Evolutionary conservation across 1,284 basidiomycete species (phyloP).

Genomic region (Leucoagaricus sp.): DNA sequence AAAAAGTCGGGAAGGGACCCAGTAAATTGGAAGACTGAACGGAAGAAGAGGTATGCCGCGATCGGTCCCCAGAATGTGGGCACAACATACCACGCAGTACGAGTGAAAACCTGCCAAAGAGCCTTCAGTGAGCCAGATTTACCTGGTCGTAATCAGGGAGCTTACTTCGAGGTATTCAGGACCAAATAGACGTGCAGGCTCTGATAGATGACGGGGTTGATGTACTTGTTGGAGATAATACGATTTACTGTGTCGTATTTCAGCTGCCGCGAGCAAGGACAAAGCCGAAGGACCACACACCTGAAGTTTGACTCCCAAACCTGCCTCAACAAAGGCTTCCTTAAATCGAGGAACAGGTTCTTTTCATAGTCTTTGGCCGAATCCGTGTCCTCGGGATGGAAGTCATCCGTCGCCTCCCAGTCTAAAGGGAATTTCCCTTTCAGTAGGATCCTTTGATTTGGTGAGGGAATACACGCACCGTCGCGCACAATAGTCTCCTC

Average conservation of each 20-base stretch:
- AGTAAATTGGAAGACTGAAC: constrained; percentile 84
- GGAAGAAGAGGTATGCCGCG: constrained; percentile 75
- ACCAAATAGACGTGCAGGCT: constrained; percentile 89
- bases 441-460: background rate
- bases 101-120: constrained; percentile 67
- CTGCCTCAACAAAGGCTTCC: constrained; percentile 83
- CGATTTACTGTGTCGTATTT: constrained; percentile 63
- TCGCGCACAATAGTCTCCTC: constrained; percentile 80
- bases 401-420: constrained; percentile 87
- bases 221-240: constrained; percentile 98
- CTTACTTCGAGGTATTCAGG: constrained; percentile 82
- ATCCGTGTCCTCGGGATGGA: constrained; percentile 88
- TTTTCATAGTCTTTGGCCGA: constrained; percentile 78
- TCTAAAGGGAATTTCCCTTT: constrained; percentile 45
- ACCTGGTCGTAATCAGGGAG: background rate
- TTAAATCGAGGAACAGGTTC: constrained; percentile 92
- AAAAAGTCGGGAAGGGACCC: constrained; percentile 59
- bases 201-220: constrained; percentile 88
- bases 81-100: constrained; percentile 94
- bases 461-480: constrained; percentile 48
- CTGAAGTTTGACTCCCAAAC: constrained; percentile 85
- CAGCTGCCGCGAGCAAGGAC: background rate
- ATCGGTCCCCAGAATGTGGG: constrained; percentile 95
- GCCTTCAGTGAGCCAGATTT: background rate
- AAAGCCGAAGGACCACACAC: constrained; percentile 30